phyloP scores from a whole-genome alignment of 2,329 filamentous ascomycete species.

The Calonectria montana region DNA sequence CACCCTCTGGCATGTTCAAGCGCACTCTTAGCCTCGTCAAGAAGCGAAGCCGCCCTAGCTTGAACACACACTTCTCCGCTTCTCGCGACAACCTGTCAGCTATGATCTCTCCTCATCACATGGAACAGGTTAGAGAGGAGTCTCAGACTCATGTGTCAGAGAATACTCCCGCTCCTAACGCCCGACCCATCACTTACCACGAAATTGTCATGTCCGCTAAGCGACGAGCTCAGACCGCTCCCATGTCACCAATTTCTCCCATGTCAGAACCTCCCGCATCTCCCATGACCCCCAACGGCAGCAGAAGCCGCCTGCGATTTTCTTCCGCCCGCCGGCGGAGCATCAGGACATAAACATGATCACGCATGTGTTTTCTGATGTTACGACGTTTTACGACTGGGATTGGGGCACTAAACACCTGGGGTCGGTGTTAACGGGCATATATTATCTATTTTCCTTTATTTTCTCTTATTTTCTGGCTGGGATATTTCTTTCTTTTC shows the following conservation, averaged over 20 bases:
- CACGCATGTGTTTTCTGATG: slow-evolving; percentile 25
- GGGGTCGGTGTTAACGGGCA: slow-evolving; percentile 31
- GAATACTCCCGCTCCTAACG: slow-evolving; percentile 23
- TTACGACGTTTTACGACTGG: slow-evolving; percentile 39
- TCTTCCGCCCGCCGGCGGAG: slow-evolving; percentile 52
- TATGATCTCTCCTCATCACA: slow-evolving; percentile 40
- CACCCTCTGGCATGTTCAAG: slow-evolving; percentile 61
- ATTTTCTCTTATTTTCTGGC: slow-evolving; percentile 30
- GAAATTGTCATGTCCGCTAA: slow-evolving; percentile 59
- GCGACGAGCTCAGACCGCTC: slow-evolving; percentile 49
- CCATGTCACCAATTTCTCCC: slow-evolving; percentile 43
- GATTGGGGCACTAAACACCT: slow-evolving; percentile 24
- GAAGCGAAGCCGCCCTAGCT: slow-evolving; percentile 64
- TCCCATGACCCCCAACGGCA: slow-evolving; percentile 42
- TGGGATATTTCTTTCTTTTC: slow-evolving; percentile 18
- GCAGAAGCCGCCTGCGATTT: slow-evolving; percentile 39
- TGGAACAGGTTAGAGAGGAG: slow-evolving; percentile 51
- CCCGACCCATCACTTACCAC: slow-evolving; percentile 57
- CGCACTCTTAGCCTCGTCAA: slow-evolving; percentile 65
- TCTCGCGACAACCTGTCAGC: slow-evolving; percentile 49
- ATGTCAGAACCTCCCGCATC: slow-evolving; percentile 40
- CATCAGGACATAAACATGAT: slow-evolving; percentile 47
- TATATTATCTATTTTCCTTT: slow-evolving; percentile 24
- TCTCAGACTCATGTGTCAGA: slow-evolving; percentile 19
- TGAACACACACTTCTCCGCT: slow-evolving; percentile 51